Percentiles rank a stretch among this genome's conserved stretches.
Evolutionary conservation across 352 stramenopile species (phyloP).

Genomic region (Phytophthora hibernalis): DNA sequence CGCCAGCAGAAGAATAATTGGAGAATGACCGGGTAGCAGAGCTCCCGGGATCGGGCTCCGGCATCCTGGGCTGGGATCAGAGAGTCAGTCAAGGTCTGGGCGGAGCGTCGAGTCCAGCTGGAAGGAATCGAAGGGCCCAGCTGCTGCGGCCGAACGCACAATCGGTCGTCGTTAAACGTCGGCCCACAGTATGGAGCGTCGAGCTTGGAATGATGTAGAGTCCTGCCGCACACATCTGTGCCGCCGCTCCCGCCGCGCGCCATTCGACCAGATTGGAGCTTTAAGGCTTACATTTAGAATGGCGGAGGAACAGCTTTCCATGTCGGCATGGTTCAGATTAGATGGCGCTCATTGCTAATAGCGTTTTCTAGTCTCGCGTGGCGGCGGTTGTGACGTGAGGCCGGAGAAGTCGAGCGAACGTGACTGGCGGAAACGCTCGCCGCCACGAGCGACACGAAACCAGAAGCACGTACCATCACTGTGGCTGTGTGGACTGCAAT

Average conservation of each 20-base stretch:
- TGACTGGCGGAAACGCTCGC: background rate
- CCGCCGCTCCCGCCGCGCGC: background rate
- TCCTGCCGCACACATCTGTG: background rate
- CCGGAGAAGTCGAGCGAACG: conserved; percentile 8
- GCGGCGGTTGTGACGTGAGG: background rate
- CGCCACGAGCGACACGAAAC: conserved; percentile 3
- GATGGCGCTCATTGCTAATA: background rate
- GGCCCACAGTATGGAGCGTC: conserved; percentile 13
- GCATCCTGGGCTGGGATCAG: conserved; percentile 32
- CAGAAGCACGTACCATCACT: background rate
- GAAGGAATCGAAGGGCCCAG: conserved; percentile 7
- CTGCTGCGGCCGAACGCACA: conserved; percentile 28
- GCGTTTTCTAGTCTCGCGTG: conserved; percentile 13
- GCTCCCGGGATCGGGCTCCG: background rate
- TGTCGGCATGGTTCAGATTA: conserved; percentile 13
- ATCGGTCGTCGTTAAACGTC: conserved; percentile 16
- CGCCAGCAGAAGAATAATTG: conserved; percentile 42
- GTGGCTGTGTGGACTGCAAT: background rate
- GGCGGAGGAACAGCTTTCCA: conserved; percentile 5
- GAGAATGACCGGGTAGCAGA: conserved; percentile 32
- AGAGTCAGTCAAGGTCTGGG: conserved; percentile 37
- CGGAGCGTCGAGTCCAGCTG: conserved; percentile 20
- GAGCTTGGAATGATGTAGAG: no score
- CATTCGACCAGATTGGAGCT: no score
- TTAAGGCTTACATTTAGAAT: background rate